Evolutionary conservation across 768 basidiomycete genomes (phyloP), one percentile per base, ranked within the genome.

Genomic region (Tricholoma flavovirens): DNA sequence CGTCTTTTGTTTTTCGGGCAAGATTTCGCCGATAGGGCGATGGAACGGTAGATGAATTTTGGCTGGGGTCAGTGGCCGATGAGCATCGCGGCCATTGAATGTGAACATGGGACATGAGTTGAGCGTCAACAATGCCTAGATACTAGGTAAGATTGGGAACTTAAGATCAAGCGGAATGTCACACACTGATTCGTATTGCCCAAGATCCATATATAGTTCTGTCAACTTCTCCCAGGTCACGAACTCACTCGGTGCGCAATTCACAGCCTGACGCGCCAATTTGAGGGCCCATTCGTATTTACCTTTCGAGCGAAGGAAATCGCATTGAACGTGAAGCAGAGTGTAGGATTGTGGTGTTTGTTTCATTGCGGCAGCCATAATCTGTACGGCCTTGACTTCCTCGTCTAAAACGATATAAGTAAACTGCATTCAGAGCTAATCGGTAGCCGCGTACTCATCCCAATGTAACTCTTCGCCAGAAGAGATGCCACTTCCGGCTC

Each of bases 81-180:
- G 97, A 2, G 87, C 78, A 69, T 99, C 97, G 19, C 95, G 86
- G 43, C 97, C 96, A 66, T 97, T 97, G 74, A 90, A 98, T 7
- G 97, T 98, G 73, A 99, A 99, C 97, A 99, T 98, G 2, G 96
- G 95, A 74, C 97, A 98, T n/a, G 95, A 98, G 67, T 98, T 98
- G 49, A 98, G 83, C 1, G 96, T 97, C 40, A 98, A 77, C 12
- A 98, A 76, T 0, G 94, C 93, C 78, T 80, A n/a, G 46, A 26
- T 30, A 29, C 29, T 78, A 48, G 7, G 12, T 11, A 26, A 29
- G 15, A 35, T 3, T 36, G 19, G 21, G 26, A 9, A 21, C 46
- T 30, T 6, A n/a, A 9, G 53, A 11, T 14, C 26, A 32, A 29
- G 14, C 17, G 17, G 6, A 55, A 57, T 24, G 76, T 75, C 17